Base-by-base conservation (phyloP, 805 yeast genomes). In the Nakazawaea pomicola region DNA sequence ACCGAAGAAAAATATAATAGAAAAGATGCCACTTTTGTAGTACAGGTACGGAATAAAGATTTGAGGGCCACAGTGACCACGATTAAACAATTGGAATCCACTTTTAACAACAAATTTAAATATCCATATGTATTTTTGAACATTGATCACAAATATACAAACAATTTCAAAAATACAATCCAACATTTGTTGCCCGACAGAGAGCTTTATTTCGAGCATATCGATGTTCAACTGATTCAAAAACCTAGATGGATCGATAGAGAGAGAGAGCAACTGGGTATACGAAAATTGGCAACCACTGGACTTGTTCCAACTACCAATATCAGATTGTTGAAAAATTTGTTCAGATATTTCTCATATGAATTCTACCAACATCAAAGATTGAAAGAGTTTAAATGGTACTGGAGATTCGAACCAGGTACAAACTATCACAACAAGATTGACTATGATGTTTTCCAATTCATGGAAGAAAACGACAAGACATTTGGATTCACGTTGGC, bases 331-430 rank as follows among this genome's bases (percentile, higher is more conserved):
- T 88, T 87, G 64, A 78, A 95, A 56, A 91, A 85, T 63, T 85
- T 89, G 95, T 88, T 95, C 62, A 75, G 96, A 50, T 88, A 75
- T 62, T 89, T 84, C 60, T 76, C 89, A 14, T 95, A 95, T 0
- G 83, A 82, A 58, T 83, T 87, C 67, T 87, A 79, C 74, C 71
- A 82, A 58, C 87, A 85, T 56, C 76, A 74, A 38, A 62, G 79
- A 37, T 55, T 88, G 61, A 64, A 68, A 45, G 75, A 78, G 19
- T 89, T 81, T 70, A 85, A 82, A 54, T 88, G 83, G 74, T 87
- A 86, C 70, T 89, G 96, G 96, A 79, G 95, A 61, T 90, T 89
- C 28, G 96, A 89, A 64, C 96, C 96, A 11, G 82, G 76, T 50
- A 77, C 81, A 51, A 73, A 76, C 57, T 71, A 85, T 48, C 76